A percentile compares a stretch with the other conserved stretches of the same genome.
Conservation (phyloP, 768 basidiomycete species). For the Hericium erinaceus region DNA sequence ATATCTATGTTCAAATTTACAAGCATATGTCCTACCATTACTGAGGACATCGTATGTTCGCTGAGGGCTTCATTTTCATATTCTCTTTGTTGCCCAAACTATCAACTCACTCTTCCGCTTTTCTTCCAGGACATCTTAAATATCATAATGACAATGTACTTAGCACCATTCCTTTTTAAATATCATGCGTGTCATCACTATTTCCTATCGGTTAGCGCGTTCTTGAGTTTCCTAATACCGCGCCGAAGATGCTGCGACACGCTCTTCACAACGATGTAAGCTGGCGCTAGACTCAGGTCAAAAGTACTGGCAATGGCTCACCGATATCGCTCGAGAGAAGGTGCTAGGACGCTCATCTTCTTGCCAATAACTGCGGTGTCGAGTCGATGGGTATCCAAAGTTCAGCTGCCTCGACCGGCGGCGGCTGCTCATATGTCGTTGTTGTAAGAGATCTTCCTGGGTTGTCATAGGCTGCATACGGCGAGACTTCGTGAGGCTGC, state of each 20-base stretch:
- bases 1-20: conserved; percentile 9
- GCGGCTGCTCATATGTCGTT: conserved; percentile 7
- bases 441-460: conserved; percentile 14
- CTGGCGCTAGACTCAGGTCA: too few species aligned
- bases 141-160: too few species aligned
- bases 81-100: not conserved
- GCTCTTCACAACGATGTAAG: too few species aligned
- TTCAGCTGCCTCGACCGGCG: conserved; percentile 8
- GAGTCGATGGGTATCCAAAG: conserved; percentile 4
- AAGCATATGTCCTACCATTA: conserved; percentile 17
- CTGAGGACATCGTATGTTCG: conserved; percentile 17
- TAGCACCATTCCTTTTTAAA: too few species aligned
- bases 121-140: too few species aligned
- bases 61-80: conserved; percentile 9
- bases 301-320: not conserved
- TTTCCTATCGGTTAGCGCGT: too few species aligned
- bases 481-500: not conserved
- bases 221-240: too few species aligned
- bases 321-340: not conserved
- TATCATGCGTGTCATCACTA: too few species aligned
- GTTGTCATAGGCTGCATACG: conserved; percentile 10
- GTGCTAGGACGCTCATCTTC: conserved; percentile 2
- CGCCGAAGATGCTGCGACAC: too few species aligned
- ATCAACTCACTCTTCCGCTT: too few species aligned
- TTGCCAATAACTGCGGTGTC: not conserved